Percentiles rank a stretch among this genome's conserved stretches.
Conservation (phyloP, 768 basidiomycete species). For the Mycena crocata region DNA sequence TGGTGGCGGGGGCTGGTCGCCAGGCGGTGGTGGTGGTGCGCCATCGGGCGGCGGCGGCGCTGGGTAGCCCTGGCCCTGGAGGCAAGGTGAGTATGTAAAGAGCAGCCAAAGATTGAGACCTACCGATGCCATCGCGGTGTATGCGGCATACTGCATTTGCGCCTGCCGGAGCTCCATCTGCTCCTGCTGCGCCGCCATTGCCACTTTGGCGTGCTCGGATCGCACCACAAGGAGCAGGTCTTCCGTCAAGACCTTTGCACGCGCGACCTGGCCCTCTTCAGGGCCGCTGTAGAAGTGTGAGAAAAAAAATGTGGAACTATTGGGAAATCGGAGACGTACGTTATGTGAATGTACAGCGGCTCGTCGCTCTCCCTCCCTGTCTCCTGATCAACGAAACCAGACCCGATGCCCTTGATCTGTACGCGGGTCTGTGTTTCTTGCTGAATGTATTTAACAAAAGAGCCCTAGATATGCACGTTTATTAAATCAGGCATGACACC, state of each 20-base stretch:
- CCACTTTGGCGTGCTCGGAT: constrained; percentile 88
- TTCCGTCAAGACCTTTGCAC: constrained; percentile 88
- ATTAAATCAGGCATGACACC: not conserved
- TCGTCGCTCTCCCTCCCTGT: constrained; percentile 85
- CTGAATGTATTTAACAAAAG: constrained; percentile 99
- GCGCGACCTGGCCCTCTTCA: constrained; percentile 86
- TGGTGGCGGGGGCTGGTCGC: constrained; percentile 58
- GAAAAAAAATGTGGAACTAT: constrained; percentile 11
- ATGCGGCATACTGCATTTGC: constrained; percentile 83
- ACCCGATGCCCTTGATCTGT: constrained; percentile 95
- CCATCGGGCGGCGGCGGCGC: constrained; percentile 37
- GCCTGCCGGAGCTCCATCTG: constrained; percentile 91
- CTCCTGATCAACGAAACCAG: constrained; percentile 93
- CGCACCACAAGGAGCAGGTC: constrained; percentile 92
- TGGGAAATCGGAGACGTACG: constrained; percentile 55
- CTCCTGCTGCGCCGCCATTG: constrained; percentile 70
- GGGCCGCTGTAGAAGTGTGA: constrained; percentile 65
- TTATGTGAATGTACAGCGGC: constrained; percentile 86
- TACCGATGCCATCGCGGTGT: constrained; percentile 64
- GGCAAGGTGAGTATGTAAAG: not conserved
- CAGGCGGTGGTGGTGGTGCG: constrained; percentile 47
- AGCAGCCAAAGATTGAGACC: constrained; percentile 11
- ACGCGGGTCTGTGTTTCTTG: constrained; percentile 95
- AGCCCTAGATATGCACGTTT: constrained; percentile 66
- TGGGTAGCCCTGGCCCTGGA: constrained; percentile 31